Evolutionary conservation across 495 filamentous ascomycete species (phyloP), one percentile per base, ranked within the genome.

Genomic region (Daldinia bambusicola): DNA sequence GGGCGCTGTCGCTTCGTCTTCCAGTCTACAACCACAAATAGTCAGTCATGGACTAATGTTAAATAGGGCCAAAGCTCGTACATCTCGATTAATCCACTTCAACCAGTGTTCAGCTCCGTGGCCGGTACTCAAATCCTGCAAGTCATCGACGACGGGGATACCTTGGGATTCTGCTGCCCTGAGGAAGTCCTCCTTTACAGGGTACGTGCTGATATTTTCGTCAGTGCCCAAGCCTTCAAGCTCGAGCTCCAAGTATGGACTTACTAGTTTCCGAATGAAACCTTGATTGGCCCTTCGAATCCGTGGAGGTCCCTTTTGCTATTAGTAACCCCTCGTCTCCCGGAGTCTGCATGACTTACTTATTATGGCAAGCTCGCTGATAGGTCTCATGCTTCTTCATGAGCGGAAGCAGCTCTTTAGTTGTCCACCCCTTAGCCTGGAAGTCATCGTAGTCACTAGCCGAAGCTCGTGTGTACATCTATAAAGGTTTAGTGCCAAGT

Each of bases 371-470:
- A 13, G 91, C 84, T 22, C 91, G 84, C 77, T 94, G 91, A 69
- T 94, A 95, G 0, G 91, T 94, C 81, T 94, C 92, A 71, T 92
- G 89, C 81, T 92, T 94, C 79, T 83, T 91, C 91, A 94, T 94
- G 13, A 95, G 82, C 1, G 92, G 92, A 31, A 95, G 77, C 12
- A 94, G 82, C 64, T 94, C 90, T 72, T 94, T 87, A 9, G 92
- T 93, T 6, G 85, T 89, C 92, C 92, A 95, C 16, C 92, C 91
- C 67, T 93, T 88, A 20, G 91, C 87, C 66, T 93, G 88, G 76
- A 93, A 95, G 77, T 94, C 92, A 75, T 95, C 92, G 66, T 93
- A 94, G 77, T 94, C 92, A 0, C 89, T 92, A 13, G 90, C 90
- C 4, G 88, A 91, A n/a, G 91, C 91, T 59, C 91, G 83, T 43